Conservation (phyloP, 495 filamentous ascomycete species). For the Penicillium mononematosum region DNA sequence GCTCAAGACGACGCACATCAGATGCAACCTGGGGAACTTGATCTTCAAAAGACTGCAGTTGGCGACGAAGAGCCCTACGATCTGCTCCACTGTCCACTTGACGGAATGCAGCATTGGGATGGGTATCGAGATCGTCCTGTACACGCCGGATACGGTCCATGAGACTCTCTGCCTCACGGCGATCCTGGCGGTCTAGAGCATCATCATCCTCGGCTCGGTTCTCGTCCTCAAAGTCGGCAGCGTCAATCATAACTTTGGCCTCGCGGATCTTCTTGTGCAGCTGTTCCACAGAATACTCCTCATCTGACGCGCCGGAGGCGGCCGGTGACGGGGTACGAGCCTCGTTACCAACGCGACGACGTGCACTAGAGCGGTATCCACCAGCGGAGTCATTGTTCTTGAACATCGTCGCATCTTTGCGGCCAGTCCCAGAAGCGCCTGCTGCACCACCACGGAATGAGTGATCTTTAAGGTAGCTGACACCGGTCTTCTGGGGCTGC, state of each 20-base stretch:
- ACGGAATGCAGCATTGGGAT: conserved; percentile 75
- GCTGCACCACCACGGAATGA: conserved; percentile 70
- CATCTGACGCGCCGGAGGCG: conserved; percentile 71
- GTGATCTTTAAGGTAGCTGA: conserved; percentile 94
- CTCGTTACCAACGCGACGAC: conserved; percentile 73
- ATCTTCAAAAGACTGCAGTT: conserved; percentile 84
- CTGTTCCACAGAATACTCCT: conserved; percentile 84
- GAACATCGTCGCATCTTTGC: conserved; percentile 95
- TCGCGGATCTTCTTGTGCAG: conserved; percentile 91
- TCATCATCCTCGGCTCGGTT: conserved; percentile 88
- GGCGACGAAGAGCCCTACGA: conserved; percentile 77
- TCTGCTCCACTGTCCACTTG: conserved; percentile 83
- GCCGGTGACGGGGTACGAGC: conserved; percentile 71
- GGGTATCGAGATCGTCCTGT: conserved; percentile 93
- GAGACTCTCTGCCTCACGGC: conserved; percentile 89
- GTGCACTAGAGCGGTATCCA: conserved; percentile 91
- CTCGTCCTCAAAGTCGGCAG: conserved; percentile 95
- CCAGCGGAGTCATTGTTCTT: conserved; percentile 87
- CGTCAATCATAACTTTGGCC: conserved; percentile 93
- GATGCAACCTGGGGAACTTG: conserved; percentile 89
- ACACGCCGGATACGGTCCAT: conserved; percentile 90
- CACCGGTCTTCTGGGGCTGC: conserved; percentile 92
- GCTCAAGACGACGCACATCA: conserved; percentile 84
- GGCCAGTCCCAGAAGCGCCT: conserved; percentile 41
- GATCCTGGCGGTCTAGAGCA: conserved; percentile 82